Evolutionary conservation across 2,329 filamentous ascomycete genomes (phyloP), one percentile per base, ranked within the genome.

Genomic region (Nemania sp.): DNA sequence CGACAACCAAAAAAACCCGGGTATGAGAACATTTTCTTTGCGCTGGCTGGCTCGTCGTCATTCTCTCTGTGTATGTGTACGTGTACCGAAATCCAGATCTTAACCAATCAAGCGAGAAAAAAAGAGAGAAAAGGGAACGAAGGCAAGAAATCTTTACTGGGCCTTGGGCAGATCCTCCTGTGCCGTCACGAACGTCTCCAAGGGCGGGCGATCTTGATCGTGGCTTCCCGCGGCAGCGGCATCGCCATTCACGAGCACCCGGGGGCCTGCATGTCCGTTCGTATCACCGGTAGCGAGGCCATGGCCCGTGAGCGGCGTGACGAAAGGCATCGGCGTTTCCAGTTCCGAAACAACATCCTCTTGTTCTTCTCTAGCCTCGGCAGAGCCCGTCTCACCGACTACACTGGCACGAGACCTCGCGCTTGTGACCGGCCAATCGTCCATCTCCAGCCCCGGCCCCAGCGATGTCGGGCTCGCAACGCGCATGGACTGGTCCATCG

Each of bases 131-230:
- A 35, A 51, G 32, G 25, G 18, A 25, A 35, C 15, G 32, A 40
- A 45, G 15, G 21, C 21, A 29, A 29, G 3, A 5, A 42, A 4
- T 20, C n/a, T 3, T 60, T 32, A 58, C 20, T 56, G 51, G 3
- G 32, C 53, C 50, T 62, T 72, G 0, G 78, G 76, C 49, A 80
- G 64, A 5, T 78, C 72, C 62, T 83, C 79, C 12, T 73, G 78
- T 1, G 85, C 83, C 2, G 84, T 87, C 18, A 83, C 77, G 63
- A 85, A 87, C 0, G 80, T 80, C 62, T 88, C 84, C 29, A 87
- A 50, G 2, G 65, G 68, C 10, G 71, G 72, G 10, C 71, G 62
- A 53, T 67, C 58, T 11, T 9, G 18, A 9, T 55, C 52, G 3
- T n/a, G 18, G 6, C 25, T 49, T 17, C 57, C 66, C n/a, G 40